These are phyloP conservation scores for Gossypium lobatum DNA, from an alignment of 441 rosid genomes.

Conservation along the genomic window DNA sequence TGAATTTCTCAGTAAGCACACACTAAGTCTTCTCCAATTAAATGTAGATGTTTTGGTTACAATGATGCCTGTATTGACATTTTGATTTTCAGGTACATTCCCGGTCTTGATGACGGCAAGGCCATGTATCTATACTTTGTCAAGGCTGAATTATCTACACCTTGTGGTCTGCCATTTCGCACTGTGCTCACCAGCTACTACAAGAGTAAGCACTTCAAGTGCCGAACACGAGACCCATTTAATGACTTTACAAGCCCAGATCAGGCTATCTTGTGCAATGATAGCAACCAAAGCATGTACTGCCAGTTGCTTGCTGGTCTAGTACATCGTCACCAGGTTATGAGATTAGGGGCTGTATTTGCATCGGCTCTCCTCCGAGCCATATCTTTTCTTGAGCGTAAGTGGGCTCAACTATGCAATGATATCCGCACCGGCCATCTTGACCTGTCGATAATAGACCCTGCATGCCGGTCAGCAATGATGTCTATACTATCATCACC, in stretches of 20 bases:
- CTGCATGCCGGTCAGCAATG: slow-evolving; percentile 55
- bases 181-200: slow-evolving; percentile 87
- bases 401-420: slow-evolving; percentile 59
- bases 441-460: slow-evolving; percentile 50
- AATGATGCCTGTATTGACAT: slow-evolving; percentile 8
- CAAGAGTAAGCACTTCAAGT: slow-evolving; percentile 82
- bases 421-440: slow-evolving; percentile 59
- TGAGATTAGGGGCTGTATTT: slow-evolving; percentile 80
- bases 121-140: slow-evolving; percentile 79
- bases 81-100: slow-evolving; percentile 44
- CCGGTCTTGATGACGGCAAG: slow-evolving; percentile 79
- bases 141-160: slow-evolving; percentile 69
- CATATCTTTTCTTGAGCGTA: slow-evolving; percentile 67
- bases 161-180: slow-evolving; percentile 77
- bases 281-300: slow-evolving; percentile 85
- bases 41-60: not conserved
- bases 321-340: slow-evolving; percentile 61
- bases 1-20: slow-evolving; percentile 2
- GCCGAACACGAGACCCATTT: slow-evolving; percentile 54
- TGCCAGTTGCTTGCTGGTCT: slow-evolving; percentile 82
- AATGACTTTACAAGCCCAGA: slow-evolving; percentile 75
- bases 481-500: slow-evolving; percentile 37
- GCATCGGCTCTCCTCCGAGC: slow-evolving; percentile 82
- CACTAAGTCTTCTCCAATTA: slow-evolving; percentile 1
- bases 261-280: slow-evolving; percentile 65